Evolutionary conservation across 2,329 filamentous ascomycete species (phyloP), one percentile per base, ranked within the genome.

Genomic region (Grosmannia serpens): DNA sequence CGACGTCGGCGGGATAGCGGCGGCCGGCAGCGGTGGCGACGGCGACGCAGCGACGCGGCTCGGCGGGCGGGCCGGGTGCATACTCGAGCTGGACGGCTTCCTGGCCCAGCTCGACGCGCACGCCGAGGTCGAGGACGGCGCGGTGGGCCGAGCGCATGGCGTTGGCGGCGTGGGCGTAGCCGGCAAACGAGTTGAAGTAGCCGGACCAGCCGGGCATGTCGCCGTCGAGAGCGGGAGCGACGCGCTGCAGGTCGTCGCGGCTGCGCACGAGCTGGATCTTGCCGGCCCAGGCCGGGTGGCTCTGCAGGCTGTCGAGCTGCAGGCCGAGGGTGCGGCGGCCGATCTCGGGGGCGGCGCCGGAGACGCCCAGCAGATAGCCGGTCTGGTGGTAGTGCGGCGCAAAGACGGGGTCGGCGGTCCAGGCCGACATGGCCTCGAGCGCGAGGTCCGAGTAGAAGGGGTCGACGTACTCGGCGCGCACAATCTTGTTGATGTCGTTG

Each of bases 391-490:
- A 83, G 64, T 82, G 73, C 0, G 80, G 79, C 0, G 75, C 73
- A 58, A 78, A 83, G 2, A 82, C 65, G 2, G 78, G 77, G 1
- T 68, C 67, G 2, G 76, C 74, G 64, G 74, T 72, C 80, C 80
- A 84, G 20, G 72, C 75, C 27, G 71, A 64, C 13, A 82, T 77
- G 0, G 81, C 79, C 73, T 80, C 69, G 2, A 82, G 68, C 1
- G 80, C 75, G 50, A 83, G 65, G 2, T 80, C 71, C 0, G 79
- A 78, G 60, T 84, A 83, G 58, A 80, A 81, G 0, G 73, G 70
- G 59, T 83, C 79, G 61, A 81, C 78, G 59, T 84, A 84, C 62
- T 84, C 80, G 5, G 76, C 79, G 2, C 81, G 74, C 41, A 84
- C 71, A 58, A 84, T 84, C 67, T 85, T 85, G 66, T 84, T 85